Evolutionary conservation across 768 basidiomycete species (phyloP), one percentile per base, ranked within the genome.

Genomic region (Obba rivulosa): DNA sequence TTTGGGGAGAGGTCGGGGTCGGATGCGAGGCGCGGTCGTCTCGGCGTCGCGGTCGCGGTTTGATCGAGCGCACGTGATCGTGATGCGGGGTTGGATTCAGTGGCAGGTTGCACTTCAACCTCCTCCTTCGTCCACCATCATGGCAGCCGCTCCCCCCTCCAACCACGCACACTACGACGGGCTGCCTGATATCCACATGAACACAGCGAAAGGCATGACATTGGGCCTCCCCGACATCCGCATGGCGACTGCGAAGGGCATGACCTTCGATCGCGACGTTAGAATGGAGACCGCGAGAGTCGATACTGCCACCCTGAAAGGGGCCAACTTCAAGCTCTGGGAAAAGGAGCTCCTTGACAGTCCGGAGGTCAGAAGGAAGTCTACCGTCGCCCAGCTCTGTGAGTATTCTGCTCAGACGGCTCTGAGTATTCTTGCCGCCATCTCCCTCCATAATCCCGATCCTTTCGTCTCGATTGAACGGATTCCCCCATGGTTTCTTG

Each of bases 381-480:
- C 95, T 1, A 97, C 94, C 1, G 92, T 99, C 9, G 93, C 94
- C 17, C 96, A 99, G 62, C 80, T 99, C 40, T 99, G 93, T 94
- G 63, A 60, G 85, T 74, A 25, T 20, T 35, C 49, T 24, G 43
- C 1, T 43, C 16, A 10, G 28, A 31, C 7, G 28, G 28, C 13
- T 31, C 28, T 13, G 28, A 18, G n/a, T 28, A 11, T 28, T 14
- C 20, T 24, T 8, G 23, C 31, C 8, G 24, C 14, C 17, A 28
- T 47, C 46, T 47, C 5, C 24, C 25, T 31, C 20, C 22, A 10
- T 28, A 38, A 16, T 21, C 8, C 17, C 45, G 21, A 7, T 16
- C 8, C 2, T 18, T 23, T 24, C 20, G 16, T 11, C 34, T 42
- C 9, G 31, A 34, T 7, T 5, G 1, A 5, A 20, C n/a, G 8